Evolutionary conservation across 202 grass and related monocot genomes (phyloP).

Genomic region (Cymbopogon flexuosus): DNA sequence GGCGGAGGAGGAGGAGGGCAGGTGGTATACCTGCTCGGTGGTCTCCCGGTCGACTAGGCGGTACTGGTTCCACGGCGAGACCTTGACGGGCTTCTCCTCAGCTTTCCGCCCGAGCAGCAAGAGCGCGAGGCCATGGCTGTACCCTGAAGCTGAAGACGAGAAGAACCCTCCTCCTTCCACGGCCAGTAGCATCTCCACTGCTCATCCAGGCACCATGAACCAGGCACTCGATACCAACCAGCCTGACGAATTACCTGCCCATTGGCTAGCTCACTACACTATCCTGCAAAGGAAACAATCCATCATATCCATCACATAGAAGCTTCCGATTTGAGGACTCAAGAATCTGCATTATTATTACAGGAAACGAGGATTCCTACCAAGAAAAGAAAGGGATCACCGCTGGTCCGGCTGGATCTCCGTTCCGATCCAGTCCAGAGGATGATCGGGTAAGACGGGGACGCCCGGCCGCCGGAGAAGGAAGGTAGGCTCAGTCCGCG

Average conservation of each 20-base stretch:
- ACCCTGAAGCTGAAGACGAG: slow-evolving; percentile 92
- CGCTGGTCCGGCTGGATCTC: background rate
- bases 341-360: background rate
- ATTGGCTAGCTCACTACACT: background rate
- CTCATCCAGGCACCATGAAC: slow-evolving; percentile 59
- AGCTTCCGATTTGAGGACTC: background rate
- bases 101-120: slow-evolving; percentile 69
- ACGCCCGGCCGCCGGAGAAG: background rate
- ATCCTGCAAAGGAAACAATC: slow-evolving; percentile 10
- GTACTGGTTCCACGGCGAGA: slow-evolving; percentile 68
- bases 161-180: slow-evolving; percentile 99
- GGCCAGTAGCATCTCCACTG: slow-evolving; percentile 77
- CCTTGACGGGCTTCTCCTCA: slow-evolving; percentile 72
- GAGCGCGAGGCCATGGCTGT: slow-evolving; percentile 88
- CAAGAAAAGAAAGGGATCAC: background rate
- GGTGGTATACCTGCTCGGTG: slow-evolving; percentile 44
- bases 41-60: slow-evolving; percentile 56
- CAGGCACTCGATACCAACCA: slow-evolving; percentile 32
- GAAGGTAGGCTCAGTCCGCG: background rate
- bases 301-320: background rate
- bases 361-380: background rate
- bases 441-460: background rate
- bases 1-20: slow-evolving; percentile 37
- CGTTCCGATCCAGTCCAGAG: background rate
- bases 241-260: slow-evolving; percentile 11